Evolutionary conservation across 163 green algal species (phyloP).

Genomic region (Chloroidium sp.): DNA sequence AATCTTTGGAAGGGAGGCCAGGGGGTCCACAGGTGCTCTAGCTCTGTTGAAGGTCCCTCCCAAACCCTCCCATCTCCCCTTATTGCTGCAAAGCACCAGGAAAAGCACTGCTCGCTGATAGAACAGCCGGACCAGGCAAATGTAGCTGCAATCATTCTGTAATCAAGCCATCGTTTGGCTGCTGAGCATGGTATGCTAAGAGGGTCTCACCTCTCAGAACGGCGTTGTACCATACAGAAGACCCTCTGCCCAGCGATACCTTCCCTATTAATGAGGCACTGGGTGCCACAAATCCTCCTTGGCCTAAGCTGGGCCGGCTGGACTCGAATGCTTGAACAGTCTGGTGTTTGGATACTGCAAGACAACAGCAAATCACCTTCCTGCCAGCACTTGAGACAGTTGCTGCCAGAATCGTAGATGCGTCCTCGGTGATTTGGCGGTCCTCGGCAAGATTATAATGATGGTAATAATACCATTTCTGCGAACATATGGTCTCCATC

Average conservation of each 20-base stretch:
- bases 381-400: too few species aligned
- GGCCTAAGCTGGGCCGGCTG: conserved; percentile 39
- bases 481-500: too few species aligned
- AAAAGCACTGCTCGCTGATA: conserved; percentile 1
- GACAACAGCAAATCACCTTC: not conserved
- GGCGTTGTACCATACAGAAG: conserved; percentile 88
- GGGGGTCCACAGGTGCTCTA: too few species aligned
- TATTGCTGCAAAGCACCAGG: not conserved
- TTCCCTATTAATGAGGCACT: conserved; percentile 84
- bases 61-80: not conserved
- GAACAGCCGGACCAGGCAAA: not conserved
- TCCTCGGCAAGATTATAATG: not conserved
- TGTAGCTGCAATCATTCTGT: not conserved
- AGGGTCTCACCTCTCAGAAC: conserved; percentile 69
- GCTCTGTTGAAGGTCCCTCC: too few species aligned
- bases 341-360: conserved; percentile 44
- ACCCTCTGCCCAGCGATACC: conserved; percentile 71
- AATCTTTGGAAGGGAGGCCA: too few species aligned
- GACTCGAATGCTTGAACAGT: conserved; percentile 21
- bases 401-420: not conserved
- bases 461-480: not conserved
- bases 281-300: conserved; percentile 77
- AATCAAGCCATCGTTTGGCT: not conserved
- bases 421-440: not conserved
- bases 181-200: not conserved